Percentiles rank a stretch among this genome's conserved stretches.
Conservation (phyloP, 495 filamentous ascomycete genomes). For the Penicillium nucicola region DNA sequence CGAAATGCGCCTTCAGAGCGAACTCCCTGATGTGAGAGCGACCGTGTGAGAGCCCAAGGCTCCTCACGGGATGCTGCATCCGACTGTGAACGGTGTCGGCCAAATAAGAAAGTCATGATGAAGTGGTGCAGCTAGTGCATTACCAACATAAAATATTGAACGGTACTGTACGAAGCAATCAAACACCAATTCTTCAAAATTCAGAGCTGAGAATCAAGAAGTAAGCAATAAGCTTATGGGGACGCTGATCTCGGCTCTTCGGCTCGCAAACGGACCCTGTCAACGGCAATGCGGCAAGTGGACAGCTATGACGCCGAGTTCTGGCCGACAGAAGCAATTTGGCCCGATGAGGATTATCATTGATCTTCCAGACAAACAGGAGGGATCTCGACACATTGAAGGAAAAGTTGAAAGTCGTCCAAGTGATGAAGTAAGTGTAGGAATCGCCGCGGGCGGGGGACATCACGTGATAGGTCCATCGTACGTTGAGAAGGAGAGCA, state of each 20-base stretch:
- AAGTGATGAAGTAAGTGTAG: no score
- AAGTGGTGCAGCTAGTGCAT: background rate
- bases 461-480: no score
- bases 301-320: slow-evolving; percentile 9
- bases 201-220: background rate
- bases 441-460: no score
- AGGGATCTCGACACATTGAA: no score
- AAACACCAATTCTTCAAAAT: background rate
- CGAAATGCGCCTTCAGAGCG: slow-evolving; percentile 19
- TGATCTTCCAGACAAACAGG: no score
- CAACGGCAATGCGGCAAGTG: slow-evolving; percentile 11
- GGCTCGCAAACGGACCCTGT: slow-evolving; percentile 16
- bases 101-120: slow-evolving; percentile 20
- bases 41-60: background rate
- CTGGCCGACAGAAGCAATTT: background rate
- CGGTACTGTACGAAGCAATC: background rate
- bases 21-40: background rate
- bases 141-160: background rate
- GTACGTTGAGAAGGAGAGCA: no score
- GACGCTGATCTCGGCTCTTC: slow-evolving; percentile 12
- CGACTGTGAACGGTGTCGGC: slow-evolving; percentile 20
- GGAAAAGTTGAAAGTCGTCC: no score
- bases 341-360: no score
- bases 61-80: slow-evolving; percentile 10
- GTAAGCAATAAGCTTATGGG: slow-evolving; percentile 7